These are phyloP conservation scores for Ophiostoma sp. DNA, from an alignment of 2,329 filamentous ascomycete species.

Conservation along the genomic window DNA sequence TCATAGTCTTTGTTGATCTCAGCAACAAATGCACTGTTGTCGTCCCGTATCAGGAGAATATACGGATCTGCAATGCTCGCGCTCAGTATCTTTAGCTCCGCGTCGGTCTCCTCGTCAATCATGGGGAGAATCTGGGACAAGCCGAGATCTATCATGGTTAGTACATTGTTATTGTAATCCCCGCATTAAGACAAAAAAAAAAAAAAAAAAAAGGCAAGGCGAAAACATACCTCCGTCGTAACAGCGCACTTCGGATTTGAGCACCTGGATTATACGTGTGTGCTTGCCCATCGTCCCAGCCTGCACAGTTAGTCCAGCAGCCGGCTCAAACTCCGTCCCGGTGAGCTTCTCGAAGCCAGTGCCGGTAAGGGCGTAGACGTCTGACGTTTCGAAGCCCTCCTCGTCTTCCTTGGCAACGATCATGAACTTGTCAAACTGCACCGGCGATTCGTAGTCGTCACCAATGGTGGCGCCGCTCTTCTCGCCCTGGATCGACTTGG, in stretches of 20 bases:
- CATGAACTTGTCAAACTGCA: conserved; percentile 71
- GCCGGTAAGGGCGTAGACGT: conserved; percentile 69
- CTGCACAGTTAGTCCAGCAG: conserved; percentile 79
- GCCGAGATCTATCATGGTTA: conserved; percentile 55
- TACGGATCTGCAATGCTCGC: conserved; percentile 85
- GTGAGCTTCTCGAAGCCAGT: conserved; percentile 68
- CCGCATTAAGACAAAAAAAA: too few relatives aligned
- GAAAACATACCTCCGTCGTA: conserved; percentile 59
- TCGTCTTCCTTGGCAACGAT: conserved; percentile 69
- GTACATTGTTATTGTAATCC: too few relatives aligned
- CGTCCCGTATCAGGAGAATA: conserved; percentile 74
- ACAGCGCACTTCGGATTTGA: conserved; percentile 79
- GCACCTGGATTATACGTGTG: conserved; percentile 77
- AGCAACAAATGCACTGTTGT: conserved; percentile 72
- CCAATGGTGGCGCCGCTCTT: conserved; percentile 46
- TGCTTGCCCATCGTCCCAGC: conserved; percentile 77
- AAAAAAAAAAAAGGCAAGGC: too few relatives aligned
- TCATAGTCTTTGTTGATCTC: conserved; percentile 77
- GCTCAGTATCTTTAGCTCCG: conserved; percentile 69
- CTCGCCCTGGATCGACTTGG: conserved; percentile 52
- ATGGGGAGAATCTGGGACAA: conserved; percentile 89
- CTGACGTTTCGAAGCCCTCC: conserved; percentile 68
- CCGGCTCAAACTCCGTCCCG: conserved; percentile 86
- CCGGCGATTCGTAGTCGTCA: conserved; percentile 53
- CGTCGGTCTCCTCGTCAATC: conserved; percentile 82